phyloP scores from a whole-genome alignment of 177 flowering plant genomes.

The Telopea speciosissima region DNA sequence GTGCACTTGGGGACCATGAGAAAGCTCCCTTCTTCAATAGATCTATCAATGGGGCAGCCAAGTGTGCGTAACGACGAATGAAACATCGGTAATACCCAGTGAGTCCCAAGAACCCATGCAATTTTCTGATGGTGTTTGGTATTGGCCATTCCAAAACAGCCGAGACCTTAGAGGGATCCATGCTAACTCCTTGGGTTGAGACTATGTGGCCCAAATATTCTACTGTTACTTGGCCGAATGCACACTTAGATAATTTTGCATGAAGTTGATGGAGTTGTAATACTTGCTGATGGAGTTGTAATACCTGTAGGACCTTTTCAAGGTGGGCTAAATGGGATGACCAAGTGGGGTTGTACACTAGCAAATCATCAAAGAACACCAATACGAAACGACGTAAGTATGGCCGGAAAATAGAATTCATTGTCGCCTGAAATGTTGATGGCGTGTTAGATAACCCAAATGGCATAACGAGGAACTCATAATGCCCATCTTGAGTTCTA shows the following conservation, averaged over 20 bases:
- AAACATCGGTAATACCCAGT: slow-evolving; percentile 7
- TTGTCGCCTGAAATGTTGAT: neutral
- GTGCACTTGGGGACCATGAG: neutral
- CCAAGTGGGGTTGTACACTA: neutral
- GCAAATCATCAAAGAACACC: neutral
- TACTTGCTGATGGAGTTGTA: too few relatives aligned
- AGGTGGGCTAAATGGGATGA: neutral
- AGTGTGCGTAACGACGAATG: neutral
- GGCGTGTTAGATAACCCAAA: neutral
- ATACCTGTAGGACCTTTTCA: neutral
- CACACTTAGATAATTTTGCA: neutral
- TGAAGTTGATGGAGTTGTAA: neutral
- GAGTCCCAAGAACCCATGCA: neutral
- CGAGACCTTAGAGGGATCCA: neutral
- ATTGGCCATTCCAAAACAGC: slow-evolving; percentile 2
- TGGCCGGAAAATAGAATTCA: neutral
- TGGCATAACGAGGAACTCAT: neutral
- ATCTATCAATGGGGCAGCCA: neutral
- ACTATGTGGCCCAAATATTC: neutral
- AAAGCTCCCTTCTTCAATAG: neutral
- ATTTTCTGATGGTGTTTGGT: neutral
- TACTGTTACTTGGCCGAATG: neutral
- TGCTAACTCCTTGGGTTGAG: neutral
- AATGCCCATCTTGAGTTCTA: neutral
- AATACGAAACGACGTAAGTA: neutral